Evolutionary conservation across 2,329 filamentous ascomycete species (phyloP).

Genomic region (Hortaea werneckii): DNA sequence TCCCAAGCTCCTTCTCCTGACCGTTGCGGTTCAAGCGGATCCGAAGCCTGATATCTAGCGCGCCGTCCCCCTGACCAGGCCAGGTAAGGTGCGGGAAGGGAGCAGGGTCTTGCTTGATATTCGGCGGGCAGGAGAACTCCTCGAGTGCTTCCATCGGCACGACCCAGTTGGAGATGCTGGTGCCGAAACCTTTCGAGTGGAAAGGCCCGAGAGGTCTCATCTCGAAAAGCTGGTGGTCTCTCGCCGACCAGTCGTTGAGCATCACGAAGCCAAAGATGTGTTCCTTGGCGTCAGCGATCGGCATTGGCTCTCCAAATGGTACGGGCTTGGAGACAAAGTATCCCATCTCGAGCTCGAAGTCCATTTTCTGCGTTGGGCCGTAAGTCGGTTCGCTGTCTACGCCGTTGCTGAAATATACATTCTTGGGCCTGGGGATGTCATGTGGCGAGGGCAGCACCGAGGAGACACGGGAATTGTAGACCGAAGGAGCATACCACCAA

Average conservation of each 20-base stretch:
- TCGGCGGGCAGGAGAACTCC: slow-evolving; percentile 19
- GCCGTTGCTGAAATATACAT: slow-evolving; percentile 29
- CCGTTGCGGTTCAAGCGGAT: slow-evolving; percentile 19
- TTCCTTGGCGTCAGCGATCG: slow-evolving; percentile 35
- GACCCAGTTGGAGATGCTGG: slow-evolving; percentile 52
- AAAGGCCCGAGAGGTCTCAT: slow-evolving; percentile 53
- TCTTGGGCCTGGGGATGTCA: slow-evolving; percentile 35
- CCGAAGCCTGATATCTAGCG: slow-evolving; percentile 23
- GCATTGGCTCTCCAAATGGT: slow-evolving; percentile 27
- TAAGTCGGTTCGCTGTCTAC: slow-evolving; percentile 29
- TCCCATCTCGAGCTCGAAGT: slow-evolving; percentile 43
- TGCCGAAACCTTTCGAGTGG: slow-evolving; percentile 52
- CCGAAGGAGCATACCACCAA: slow-evolving; percentile 27
- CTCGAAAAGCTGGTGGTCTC: slow-evolving; percentile 51
- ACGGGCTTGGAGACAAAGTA: slow-evolving; percentile 35
- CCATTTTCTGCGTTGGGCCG: slow-evolving; percentile 31
- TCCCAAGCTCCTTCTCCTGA: slow-evolving; percentile 13
- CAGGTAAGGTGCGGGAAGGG: slow-evolving; percentile 21
- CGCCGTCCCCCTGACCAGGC: slow-evolving; percentile 12
- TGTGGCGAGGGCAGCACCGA: slow-evolving; percentile 18
- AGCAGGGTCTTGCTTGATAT: slow-evolving; percentile 18
- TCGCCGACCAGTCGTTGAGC: slow-evolving; percentile 51
- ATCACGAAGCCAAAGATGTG: slow-evolving; percentile 55
- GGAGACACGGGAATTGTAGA: slow-evolving; percentile 35
- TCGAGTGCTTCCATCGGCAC: slow-evolving; percentile 50